Base-by-base conservation (phyloP, 345 rosid genomes). In the Ceriops tagal region DNA sequence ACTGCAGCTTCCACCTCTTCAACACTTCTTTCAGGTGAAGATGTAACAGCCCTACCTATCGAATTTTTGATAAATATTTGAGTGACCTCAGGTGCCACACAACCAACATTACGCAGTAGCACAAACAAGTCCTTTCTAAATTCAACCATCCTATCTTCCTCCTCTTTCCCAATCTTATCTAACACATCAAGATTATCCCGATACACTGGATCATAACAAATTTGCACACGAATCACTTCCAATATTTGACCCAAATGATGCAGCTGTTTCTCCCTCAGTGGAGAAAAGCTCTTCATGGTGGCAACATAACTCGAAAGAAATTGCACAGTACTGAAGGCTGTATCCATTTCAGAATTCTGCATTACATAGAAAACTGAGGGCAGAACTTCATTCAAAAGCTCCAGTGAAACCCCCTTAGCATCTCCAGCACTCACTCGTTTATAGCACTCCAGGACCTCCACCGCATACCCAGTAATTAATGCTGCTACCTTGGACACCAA, bases 1-100 rank as follows among this genome's bases (percentile, higher is more conserved):
- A 95, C 89, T 8, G 96, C 92, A 64, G 92, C 99, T 84, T 95
- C 99, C 68, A 91, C 96, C 76, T 91, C 88, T 86, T 95, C 99
- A 28, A 89, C 92, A 73, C 87, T 88, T 78, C 83, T 82, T 71
- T 87, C 92, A 0, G 89, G 73, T 5, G 89, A 72, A 28, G 88
- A 89, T 64, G 81, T 55, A 72, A 87, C 85, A 72, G 88, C 89
- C 65, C 72, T 83, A 67, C 70, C 88, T 53, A 95, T 9, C 0
- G 97, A 82, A 78, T 85, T 91, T 62, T 87, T 82, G 51, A 91
- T 88, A 68, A 93, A 93, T 53, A 73, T 62, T 75, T 86, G 92
- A 58, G 97, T 86, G 58, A 85, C 84, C 64, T 88, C 92, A 65
- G 96, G 96, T 71, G 98, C 93, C 75, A 87, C 93, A 53, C 95